A percentile compares a stretch with the other conserved stretches of the same genome.
These are phyloP conservation scores for Colletotrichum lindemuthianum DNA, from an alignment of 2,329 filamentous ascomycete genomes.

Conservation along the genomic window DNA sequence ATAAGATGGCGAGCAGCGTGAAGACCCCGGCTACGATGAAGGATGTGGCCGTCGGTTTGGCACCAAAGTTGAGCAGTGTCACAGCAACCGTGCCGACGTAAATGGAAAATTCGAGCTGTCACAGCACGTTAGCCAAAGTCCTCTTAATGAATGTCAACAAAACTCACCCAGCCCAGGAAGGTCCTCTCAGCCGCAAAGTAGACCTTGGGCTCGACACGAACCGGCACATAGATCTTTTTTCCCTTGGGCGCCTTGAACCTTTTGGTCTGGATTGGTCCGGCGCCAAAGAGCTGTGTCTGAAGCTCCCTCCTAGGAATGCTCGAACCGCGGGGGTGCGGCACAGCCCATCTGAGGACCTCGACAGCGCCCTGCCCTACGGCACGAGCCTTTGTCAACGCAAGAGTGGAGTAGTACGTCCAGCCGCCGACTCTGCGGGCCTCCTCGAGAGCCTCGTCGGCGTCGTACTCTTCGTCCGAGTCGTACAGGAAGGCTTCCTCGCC, in stretches of 20 bases:
- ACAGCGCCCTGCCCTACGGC: conserved; percentile 54
- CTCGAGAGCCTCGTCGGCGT: conserved; percentile 78
- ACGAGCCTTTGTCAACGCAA: conserved; percentile 59
- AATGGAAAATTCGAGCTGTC: conserved; percentile 91
- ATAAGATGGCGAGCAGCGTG: conserved; percentile 80
- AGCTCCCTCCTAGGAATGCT: conserved; percentile 68
- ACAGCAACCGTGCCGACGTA: conserved; percentile 90
- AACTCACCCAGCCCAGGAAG: conserved; percentile 88
- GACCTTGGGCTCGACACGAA: conserved; percentile 96
- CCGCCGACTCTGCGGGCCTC: conserved; percentile 82
- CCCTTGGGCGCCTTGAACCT: conserved; percentile 79
- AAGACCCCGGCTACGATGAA: conserved; percentile 81
- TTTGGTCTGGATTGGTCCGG: conserved; percentile 64
- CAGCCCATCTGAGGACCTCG: conserved; percentile 58
- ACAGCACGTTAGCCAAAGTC: conserved; percentile 37
- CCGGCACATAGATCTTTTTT: conserved; percentile 94
- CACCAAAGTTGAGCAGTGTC: conserved; percentile 83
- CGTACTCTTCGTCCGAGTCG: conserved; percentile 87
- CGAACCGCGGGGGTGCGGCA: conserved; percentile 65
- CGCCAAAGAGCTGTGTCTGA: conserved; percentile 62
- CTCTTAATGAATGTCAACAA: neutral
- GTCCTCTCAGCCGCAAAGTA: conserved; percentile 97
- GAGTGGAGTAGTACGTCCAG: conserved; percentile 75
- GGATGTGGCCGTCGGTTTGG: conserved; percentile 64
- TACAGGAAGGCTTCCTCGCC: conserved; percentile 83